Percentiles rank a stretch among this genome's conserved stretches.
Conservation (phyloP, 441 rosid genomes). For the Daphne laureola region DNA sequence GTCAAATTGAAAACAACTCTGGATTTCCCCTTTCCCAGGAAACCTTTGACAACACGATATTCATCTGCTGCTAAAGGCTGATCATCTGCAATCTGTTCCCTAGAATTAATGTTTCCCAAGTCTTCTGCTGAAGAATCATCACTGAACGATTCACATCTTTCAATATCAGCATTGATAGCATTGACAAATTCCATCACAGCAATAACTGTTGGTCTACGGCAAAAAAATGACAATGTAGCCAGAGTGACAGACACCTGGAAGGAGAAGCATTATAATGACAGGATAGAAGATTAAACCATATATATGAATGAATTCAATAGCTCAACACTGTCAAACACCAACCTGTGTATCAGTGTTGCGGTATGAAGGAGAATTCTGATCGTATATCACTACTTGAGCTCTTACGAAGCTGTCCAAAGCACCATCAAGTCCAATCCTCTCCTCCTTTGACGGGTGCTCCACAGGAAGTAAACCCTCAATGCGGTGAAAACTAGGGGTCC, state of each 20-base stretch:
- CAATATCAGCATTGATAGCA: slow-evolving; percentile 67
- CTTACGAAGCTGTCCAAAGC: slow-evolving; percentile 87
- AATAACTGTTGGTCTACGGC: slow-evolving; percentile 92
- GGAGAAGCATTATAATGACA: background rate
- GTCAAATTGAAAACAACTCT: slow-evolving; percentile 72
- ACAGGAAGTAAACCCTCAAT: slow-evolving; percentile 74
- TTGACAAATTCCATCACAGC: slow-evolving; percentile 89
- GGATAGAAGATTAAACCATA: background rate
- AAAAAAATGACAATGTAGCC: slow-evolving; percentile 88
- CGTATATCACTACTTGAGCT: slow-evolving; percentile 82
- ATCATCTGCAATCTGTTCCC: slow-evolving; percentile 37
- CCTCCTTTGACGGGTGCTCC: slow-evolving; percentile 29
- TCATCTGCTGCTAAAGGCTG: slow-evolving; percentile 21
- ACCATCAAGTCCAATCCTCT: slow-evolving; percentile 34
- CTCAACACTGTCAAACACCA: slow-evolving; percentile 16
- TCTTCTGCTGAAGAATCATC: slow-evolving; percentile 49
- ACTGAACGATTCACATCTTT: slow-evolving; percentile 44
- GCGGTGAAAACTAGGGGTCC: slow-evolving; percentile 74
- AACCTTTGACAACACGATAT: slow-evolving; percentile 74
- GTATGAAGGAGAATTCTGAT: slow-evolving; percentile 68
- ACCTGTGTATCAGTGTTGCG: slow-evolving; percentile 79
- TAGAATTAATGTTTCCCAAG: slow-evolving; percentile 30
- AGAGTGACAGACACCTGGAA: slow-evolving; percentile 73
- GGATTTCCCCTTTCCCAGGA: slow-evolving; percentile 94
- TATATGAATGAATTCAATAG: background rate